Conservation (phyloP, 129 eudicot genomes). For the Calendula officinalis region DNA sequence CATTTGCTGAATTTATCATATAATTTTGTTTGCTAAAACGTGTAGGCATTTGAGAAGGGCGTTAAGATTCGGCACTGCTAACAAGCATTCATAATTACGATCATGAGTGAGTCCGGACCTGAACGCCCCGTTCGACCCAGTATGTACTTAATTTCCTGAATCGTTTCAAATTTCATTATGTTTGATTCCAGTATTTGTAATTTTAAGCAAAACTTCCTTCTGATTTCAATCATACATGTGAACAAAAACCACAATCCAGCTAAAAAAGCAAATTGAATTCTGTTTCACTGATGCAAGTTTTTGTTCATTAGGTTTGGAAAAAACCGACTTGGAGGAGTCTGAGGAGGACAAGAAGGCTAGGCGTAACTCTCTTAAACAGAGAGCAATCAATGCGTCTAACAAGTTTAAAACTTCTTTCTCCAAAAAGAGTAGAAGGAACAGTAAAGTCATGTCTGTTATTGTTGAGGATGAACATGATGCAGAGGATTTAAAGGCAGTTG, state of each 20-base stretch:
- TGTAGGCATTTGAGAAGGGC: slow-evolving; percentile 58
- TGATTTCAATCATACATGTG: background rate
- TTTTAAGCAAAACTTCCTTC: background rate
- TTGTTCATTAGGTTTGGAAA: slow-evolving; percentile 70
- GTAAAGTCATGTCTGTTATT: slow-evolving; percentile 91
- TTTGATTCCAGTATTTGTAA: background rate
- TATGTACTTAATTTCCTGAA: slow-evolving; percentile 26
- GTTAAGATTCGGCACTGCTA: slow-evolving; percentile 46
- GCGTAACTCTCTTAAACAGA: slow-evolving; percentile 79
- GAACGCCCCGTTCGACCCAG: slow-evolving; percentile 77
- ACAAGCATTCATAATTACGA: slow-evolving; percentile 45
- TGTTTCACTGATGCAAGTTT: slow-evolving; percentile 14
- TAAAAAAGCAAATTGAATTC: background rate
- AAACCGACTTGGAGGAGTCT: slow-evolving; percentile 52
- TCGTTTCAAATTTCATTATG: background rate
- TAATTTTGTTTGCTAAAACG: slow-evolving; percentile 13
- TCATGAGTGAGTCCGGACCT: slow-evolving; percentile 81
- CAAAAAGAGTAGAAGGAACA: slow-evolving; percentile 75
- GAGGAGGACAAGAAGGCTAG: slow-evolving; percentile 94
- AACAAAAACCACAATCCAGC: background rate
- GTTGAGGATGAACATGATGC: slow-evolving; percentile 95
- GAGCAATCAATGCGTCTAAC: slow-evolving; percentile 77
- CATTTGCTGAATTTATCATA: slow-evolving; percentile 12
- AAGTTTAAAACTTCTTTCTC: slow-evolving; percentile 82
- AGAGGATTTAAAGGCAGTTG: slow-evolving; percentile 88